A percentile compares a stretch with the other conserved stretches of the same genome.
Evolutionary conservation across 768 basidiomycete genomes (phyloP).

Genomic region (Fibroporia radiculosa): DNA sequence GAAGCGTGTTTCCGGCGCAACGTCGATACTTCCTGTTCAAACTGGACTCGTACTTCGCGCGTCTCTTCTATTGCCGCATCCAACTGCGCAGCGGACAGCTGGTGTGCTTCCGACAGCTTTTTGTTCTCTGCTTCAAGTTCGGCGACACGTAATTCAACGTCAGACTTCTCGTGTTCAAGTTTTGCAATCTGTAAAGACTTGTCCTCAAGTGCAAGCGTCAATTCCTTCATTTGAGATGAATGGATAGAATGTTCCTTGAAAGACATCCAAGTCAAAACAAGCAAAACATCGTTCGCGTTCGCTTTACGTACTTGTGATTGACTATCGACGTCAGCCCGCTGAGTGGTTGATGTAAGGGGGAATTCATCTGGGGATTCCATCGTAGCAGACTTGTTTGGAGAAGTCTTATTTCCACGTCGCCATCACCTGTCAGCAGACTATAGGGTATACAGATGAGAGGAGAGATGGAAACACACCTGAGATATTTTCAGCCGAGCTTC

Average conservation of each 20-base stretch:
- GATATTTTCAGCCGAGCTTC: neutral
- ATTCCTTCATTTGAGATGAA: neutral
- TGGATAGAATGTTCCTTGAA: constrained; percentile 1
- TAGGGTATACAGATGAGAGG: constrained; percentile 2
- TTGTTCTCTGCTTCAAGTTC: neutral
- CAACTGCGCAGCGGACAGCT: neutral
- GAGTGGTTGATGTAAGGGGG: constrained; percentile 13
- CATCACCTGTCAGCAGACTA: no score
- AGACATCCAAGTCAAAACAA: neutral
- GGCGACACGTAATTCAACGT: neutral
- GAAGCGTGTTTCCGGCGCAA: neutral
- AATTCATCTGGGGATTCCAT: constrained; percentile 2
- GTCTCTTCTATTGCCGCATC: neutral
- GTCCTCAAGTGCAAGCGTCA: neutral
- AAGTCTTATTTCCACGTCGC: neutral
- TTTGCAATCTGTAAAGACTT: neutral
- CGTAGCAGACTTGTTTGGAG: neutral
- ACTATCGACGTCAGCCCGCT: constrained; percentile 14
- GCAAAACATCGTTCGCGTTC: neutral
- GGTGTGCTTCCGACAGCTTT: neutral
- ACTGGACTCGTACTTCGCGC: neutral
- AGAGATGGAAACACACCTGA: neutral
- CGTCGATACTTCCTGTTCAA: neutral
- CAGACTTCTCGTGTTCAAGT: neutral
- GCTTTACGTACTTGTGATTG: constrained; percentile 8